phyloP scores from a whole-genome alignment of 2,329 filamentous ascomycete genomes.

The Aspergillus novoparasiticus region DNA sequence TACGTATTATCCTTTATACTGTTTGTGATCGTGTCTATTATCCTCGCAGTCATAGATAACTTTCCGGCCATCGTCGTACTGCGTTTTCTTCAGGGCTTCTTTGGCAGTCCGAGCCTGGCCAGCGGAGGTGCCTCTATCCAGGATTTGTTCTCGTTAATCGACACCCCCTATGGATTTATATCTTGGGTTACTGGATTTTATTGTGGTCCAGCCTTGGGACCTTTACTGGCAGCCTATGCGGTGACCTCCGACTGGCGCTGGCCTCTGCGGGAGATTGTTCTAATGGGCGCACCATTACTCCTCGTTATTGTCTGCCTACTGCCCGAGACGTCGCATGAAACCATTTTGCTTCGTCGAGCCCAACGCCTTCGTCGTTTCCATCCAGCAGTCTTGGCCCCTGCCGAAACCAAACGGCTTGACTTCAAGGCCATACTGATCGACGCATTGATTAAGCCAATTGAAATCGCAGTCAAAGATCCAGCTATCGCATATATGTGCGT shows the following conservation, averaged over 20 bases:
- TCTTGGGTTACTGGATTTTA: slow-evolving; percentile 56
- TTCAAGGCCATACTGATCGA: neutral
- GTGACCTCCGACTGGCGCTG: slow-evolving; percentile 57
- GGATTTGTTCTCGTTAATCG: slow-evolving; percentile 52
- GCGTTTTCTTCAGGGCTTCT: slow-evolving; percentile 67
- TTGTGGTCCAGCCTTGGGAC: slow-evolving; percentile 59
- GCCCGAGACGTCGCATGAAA: slow-evolving; percentile 39
- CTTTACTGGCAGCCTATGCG: neutral
- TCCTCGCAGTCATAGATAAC: slow-evolving; percentile 64
- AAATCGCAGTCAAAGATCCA: slow-evolving; percentile 48
- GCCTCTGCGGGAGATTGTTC: slow-evolving; percentile 61
- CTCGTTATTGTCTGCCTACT: slow-evolving; percentile 63
- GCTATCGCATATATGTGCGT: slow-evolving; percentile 65
- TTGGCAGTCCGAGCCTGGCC: slow-evolving; percentile 66
- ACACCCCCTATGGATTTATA: slow-evolving; percentile 62
- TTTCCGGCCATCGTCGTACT: slow-evolving; percentile 66
- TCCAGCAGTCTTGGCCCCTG: neutral
- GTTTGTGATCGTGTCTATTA: slow-evolving; percentile 68
- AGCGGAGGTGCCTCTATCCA: slow-evolving; percentile 54
- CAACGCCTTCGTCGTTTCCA: slow-evolving; percentile 1
- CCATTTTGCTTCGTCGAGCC: slow-evolving; percentile 3
- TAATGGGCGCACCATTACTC: slow-evolving; percentile 61
- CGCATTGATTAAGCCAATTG: neutral
- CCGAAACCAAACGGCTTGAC: neutral
- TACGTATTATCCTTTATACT: slow-evolving; percentile 70